Evolutionary conservation across 768 basidiomycete species (phyloP).

Genomic region (Leccinum disarticulatum): DNA sequence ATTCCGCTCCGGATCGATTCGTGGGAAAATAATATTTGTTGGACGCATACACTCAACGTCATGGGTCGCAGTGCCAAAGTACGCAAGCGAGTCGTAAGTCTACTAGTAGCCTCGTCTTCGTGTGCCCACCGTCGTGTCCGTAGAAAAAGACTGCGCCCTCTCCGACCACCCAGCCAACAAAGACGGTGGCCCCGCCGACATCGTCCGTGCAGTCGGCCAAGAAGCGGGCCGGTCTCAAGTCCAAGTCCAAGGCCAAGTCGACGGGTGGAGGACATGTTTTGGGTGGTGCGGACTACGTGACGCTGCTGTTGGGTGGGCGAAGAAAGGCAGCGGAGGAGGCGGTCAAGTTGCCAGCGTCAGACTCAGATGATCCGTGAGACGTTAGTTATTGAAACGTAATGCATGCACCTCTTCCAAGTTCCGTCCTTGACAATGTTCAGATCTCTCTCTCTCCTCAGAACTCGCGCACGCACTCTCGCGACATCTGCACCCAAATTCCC

Average conservation of each 20-base stretch:
- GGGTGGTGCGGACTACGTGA: constrained; percentile 77
- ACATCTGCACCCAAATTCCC: constrained; percentile 16
- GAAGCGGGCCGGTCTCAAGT: constrained; percentile 29
- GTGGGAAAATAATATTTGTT: constrained; percentile 27
- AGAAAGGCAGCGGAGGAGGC: constrained; percentile 67
- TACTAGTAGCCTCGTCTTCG: neutral
- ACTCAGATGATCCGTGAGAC: neutral
- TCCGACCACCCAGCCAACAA: constrained; percentile 8
- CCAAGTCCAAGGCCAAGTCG: constrained; percentile 23
- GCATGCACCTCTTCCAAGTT: constrained; percentile 17
- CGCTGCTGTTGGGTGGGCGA: constrained; percentile 68
- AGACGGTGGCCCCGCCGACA: neutral
- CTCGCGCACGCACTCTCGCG: constrained; percentile 16
- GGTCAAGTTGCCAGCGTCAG: constrained; percentile 47
- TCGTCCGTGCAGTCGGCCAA: constrained; percentile 24
- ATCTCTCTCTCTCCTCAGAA: neutral
- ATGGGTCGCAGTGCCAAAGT: constrained; percentile 40
- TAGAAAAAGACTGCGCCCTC: constrained; percentile 28
- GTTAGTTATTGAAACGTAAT: constrained; percentile 11
- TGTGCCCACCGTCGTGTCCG: neutral
- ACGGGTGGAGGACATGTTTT: constrained; percentile 45
- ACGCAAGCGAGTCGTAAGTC: constrained; percentile 35
- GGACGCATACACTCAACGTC: neutral
- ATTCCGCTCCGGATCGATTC: constrained; percentile 24
- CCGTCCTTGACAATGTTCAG: constrained; percentile 24